Base-by-base conservation (phyloP, 371 early-diverging fungal genomes). In the Zancudomyces culisetae region DNA sequence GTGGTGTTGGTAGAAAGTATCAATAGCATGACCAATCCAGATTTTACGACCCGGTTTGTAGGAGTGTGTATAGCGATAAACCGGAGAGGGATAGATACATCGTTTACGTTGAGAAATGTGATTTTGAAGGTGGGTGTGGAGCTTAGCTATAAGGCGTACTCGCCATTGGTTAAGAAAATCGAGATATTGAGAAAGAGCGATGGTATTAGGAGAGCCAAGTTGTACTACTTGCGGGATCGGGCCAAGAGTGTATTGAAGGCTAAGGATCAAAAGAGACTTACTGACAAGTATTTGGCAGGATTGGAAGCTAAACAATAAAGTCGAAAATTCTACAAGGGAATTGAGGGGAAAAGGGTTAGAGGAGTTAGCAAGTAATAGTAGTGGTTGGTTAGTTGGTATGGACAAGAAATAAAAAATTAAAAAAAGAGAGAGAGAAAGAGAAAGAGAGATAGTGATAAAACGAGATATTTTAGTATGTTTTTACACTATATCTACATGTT, bases 91-190 rank as follows among this genome's bases (percentile, higher is more conserved):
- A 65, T 85, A 20, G 80, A 81, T 51, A 83, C 84, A 49, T 74
- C 71, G 59, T 78, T 88, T 49, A 83, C 80, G 0, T 70, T 88
- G 59, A 77, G 88, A 28, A 88, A 85, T 49, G 74, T 83, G 27
- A 79, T 88, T 23, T 64, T 82, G 56, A 82, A 80, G 59, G 75
- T 85, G 30, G 88, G 88, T 51, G 84, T 88, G 4, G 89, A 88
- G 60, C 76, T 80, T 63, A 72, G 78, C 53, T 88, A 77, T 54
- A 71, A 72, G 52, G 73, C 81, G 23, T 87, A 80, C 59, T 85
- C 85, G 43, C 89, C 89, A n/a, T 56, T 88, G 64, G 70, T 88
- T 52, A 86, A 84, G 65, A 69, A 70, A 29, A 77, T 88, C 61
- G 71, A 78, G 49, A 69, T 84, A 19, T 58, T 87, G 64, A 73